Conservation (phyloP, 225 moss, liverwort and hornwort genomes). For the Pseudoscleropodium purum region DNA sequence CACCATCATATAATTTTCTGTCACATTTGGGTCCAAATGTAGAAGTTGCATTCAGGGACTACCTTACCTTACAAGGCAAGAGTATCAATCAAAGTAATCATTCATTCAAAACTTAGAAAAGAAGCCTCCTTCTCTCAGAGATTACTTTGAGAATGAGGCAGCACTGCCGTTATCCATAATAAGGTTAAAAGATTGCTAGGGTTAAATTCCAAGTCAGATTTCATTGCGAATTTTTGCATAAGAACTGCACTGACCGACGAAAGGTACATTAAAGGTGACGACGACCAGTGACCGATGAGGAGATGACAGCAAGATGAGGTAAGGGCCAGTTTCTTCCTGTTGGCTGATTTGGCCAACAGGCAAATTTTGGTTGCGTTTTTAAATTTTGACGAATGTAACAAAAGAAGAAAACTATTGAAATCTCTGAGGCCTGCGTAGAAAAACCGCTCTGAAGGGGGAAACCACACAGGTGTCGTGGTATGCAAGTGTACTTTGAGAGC, state of each 20-base stretch:
- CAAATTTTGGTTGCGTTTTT: constrained; percentile 1
- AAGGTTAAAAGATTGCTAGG: no score
- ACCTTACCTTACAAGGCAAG: background rate
- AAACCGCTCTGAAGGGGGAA: constrained; percentile 11
- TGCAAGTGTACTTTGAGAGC: constrained; percentile 9
- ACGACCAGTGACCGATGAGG: background rate
- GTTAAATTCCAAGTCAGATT: no score
- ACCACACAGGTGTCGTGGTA: constrained; percentile 6
- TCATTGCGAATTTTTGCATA: background rate
- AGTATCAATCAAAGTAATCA: background rate
- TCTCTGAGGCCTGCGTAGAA: background rate
- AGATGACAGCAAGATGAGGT: background rate
- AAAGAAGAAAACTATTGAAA: background rate
- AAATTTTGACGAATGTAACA: background rate
- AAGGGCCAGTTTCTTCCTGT: background rate
- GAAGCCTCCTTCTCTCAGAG: background rate
- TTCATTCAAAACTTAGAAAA: background rate
- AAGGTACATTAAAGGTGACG: background rate
- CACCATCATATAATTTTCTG: background rate
- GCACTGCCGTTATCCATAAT: background rate
- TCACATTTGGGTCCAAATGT: background rate
- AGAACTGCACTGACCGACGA: background rate
- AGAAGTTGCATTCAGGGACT: no score
- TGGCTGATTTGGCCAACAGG: constrained; percentile 15
- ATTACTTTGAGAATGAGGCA: background rate